These are phyloP conservation scores for Ramaria sp. DNA, from an alignment of 768 basidiomycete genomes.

Conservation along the genomic window DNA sequence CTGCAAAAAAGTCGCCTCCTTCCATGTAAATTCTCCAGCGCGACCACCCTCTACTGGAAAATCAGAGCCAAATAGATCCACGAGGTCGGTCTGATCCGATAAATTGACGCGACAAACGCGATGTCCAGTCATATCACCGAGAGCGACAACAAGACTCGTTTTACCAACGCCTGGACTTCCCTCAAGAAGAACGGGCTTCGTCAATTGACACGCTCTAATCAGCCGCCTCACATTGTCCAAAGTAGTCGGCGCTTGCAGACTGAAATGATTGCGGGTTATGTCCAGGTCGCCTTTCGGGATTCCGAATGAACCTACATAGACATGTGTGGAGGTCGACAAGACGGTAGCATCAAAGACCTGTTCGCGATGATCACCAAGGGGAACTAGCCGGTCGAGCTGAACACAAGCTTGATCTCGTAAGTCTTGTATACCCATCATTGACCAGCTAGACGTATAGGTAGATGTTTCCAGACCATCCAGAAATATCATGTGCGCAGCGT, in stretches of 20 bases:
- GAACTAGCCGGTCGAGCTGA: slow-evolving; percentile 48
- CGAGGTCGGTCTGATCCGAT: slow-evolving; percentile 95
- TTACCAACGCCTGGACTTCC: slow-evolving; percentile 98
- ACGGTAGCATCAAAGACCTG: slow-evolving; percentile 17
- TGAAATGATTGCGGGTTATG: slow-evolving; percentile 41
- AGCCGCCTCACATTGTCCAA: slow-evolving; percentile 81
- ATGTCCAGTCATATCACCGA: slow-evolving; percentile 73
- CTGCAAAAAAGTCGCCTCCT: slow-evolving; percentile 88
- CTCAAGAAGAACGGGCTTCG: slow-evolving; percentile 88
- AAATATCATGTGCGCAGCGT: slow-evolving; percentile 88
- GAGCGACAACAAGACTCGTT: slow-evolving; percentile 82
- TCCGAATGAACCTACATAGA: slow-evolving; percentile 63
- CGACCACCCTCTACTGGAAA: slow-evolving; percentile 86
- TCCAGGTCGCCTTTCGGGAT: slow-evolving; percentile 47
- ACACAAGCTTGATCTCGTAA: slow-evolving; percentile 48
- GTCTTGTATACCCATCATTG: slow-evolving; percentile 43
- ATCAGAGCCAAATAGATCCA: slow-evolving; percentile 94
- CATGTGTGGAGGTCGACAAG: slow-evolving; percentile 24
- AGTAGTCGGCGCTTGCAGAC: slow-evolving; percentile 82
- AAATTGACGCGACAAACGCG: slow-evolving; percentile 87
- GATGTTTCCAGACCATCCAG: slow-evolving; percentile 76
- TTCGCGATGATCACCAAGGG: slow-evolving; percentile 20
- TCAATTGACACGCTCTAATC: slow-evolving; percentile 77
- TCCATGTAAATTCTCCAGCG: slow-evolving; percentile 94
- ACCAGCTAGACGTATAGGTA: slow-evolving; percentile 61